A percentile compares a stretch with the other conserved stretches of the same genome.
These are phyloP conservation scores for Casuarina cunninghamiana DNA, from an alignment of 306 rosid species.

Conservation along the genomic window DNA sequence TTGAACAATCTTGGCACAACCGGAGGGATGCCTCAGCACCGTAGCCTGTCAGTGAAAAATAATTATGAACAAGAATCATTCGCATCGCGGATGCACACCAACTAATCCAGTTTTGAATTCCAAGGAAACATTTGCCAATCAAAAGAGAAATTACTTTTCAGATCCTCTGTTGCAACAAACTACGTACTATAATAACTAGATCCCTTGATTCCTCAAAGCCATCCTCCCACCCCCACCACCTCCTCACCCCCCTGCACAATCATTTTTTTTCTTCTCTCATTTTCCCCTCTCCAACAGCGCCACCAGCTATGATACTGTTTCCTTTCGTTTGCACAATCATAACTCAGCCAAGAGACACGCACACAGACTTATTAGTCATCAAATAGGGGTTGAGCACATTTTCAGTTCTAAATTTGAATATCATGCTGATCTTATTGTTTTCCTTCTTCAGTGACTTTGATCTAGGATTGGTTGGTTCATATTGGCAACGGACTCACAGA, in stretches of 20 bases:
- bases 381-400: not conserved
- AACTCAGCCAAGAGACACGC: not conserved
- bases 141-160: not conserved
- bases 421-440: not conserved
- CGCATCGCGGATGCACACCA: not conserved
- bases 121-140: not conserved
- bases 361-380: not conserved
- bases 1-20: slow-evolving; percentile 63
- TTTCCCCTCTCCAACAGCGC: not conserved
- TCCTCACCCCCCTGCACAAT: too few species aligned
- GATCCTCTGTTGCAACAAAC: not conserved
- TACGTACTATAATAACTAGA: not conserved
- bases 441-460: not conserved
- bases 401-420: not conserved
- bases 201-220: not conserved
- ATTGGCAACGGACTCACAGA: not conserved
- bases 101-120: not conserved
- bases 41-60: slow-evolving; percentile 59
- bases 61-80: slow-evolving; percentile 20
- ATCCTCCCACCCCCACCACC: too few species aligned
- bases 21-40: slow-evolving; percentile 86
- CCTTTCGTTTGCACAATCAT: not conserved
- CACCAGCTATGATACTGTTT: not conserved
- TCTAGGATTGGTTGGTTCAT: not conserved
- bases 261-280: too few species aligned